Conservation (phyloP, 305 asterid species). For the Solanum aculeatissimum region DNA sequence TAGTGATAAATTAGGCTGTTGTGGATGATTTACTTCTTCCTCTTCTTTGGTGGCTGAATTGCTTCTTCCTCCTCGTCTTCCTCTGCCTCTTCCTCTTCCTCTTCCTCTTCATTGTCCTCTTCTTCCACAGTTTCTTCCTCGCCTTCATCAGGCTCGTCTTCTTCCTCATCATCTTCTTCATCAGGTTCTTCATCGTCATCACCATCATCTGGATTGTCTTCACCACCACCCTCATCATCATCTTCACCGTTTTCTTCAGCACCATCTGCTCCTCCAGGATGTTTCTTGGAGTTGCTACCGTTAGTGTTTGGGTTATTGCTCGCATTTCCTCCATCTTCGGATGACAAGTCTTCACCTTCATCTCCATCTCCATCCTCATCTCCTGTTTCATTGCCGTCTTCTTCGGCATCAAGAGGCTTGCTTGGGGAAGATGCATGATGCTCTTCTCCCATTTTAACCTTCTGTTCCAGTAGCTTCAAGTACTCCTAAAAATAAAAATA, state of each 20-base stretch:
- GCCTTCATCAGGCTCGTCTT: slow-evolving; percentile 1
- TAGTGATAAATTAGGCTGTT: background rate
- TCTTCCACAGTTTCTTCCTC: slow-evolving; percentile 17
- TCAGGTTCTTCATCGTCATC: slow-evolving; percentile 10
- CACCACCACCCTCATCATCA: background rate
- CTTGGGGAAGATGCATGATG: slow-evolving; percentile 9
- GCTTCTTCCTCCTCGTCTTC: slow-evolving; percentile 30
- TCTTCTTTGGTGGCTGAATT: slow-evolving; percentile 41
- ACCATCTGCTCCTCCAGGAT: background rate
- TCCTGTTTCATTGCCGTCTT: slow-evolving; percentile 1
- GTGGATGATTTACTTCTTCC: slow-evolving; percentile 22
- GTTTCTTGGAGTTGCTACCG: slow-evolving; percentile 8
- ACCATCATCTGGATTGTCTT: slow-evolving; percentile 18
- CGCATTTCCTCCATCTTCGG: slow-evolving; percentile 10
- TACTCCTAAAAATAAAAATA: slow-evolving; percentile 19
- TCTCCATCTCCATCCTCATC: slow-evolving; percentile 13
- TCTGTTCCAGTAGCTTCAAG: slow-evolving; percentile 24
- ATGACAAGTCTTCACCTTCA: slow-evolving; percentile 17
- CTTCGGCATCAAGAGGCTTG: slow-evolving; percentile 34
- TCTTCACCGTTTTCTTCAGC: slow-evolving; percentile 24
- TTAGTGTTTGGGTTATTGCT: slow-evolving; percentile 2
- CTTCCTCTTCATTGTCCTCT: slow-evolving; percentile 7
- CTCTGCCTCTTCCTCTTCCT: slow-evolving; percentile 9
- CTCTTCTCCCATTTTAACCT: slow-evolving; percentile 16
- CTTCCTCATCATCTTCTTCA: slow-evolving; percentile 15